These are phyloP conservation scores for Chaetothyriales sp. DNA, from an alignment of 2,329 filamentous ascomycete genomes.

Conservation along the genomic window DNA sequence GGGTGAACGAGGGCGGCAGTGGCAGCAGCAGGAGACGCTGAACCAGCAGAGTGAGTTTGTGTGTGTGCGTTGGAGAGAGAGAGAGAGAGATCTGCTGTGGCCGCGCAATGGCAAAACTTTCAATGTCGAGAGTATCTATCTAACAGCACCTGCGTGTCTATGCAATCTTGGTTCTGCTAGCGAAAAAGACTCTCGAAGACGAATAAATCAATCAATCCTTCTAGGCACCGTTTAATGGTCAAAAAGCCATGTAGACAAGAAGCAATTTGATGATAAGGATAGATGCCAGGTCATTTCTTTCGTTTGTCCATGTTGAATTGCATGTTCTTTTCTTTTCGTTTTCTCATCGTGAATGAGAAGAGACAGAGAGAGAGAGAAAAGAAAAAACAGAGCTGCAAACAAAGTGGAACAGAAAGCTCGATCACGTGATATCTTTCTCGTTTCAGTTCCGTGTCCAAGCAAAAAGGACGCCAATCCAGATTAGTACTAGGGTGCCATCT, in stretches of 20 bases:
- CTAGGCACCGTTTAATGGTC: constrained; percentile 89
- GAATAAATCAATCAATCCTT: constrained; percentile 37
- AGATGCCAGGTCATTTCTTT: constrained; percentile 19
- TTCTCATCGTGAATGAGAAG: neutral
- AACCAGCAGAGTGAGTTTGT: neutral
- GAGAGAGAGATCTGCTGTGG: too few species aligned
- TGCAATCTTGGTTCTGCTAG: constrained; percentile 75
- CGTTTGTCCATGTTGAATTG: neutral
- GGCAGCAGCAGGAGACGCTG: neutral
- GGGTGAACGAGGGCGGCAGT: constrained; percentile 32
- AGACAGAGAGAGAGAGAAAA: neutral
- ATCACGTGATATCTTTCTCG: neutral
- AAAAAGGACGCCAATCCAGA: neutral
- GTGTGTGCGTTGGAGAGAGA: too few species aligned
- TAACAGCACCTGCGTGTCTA: constrained; percentile 72
- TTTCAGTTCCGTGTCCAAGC: too few species aligned
- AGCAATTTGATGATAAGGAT: constrained; percentile 89
- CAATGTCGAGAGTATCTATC: constrained; percentile 84
- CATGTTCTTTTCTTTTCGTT: neutral
- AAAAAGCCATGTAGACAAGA: constrained; percentile 54
- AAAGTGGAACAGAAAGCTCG: neutral
- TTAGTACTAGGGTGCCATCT: neutral
- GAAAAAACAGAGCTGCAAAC: constrained; percentile 1
- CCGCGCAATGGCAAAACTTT: too few species aligned
- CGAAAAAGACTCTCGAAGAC: constrained; percentile 71